Evolutionary conservation across 1,284 basidiomycete species (phyloP).

Genomic region (Bondarzewia mesenterica): DNA sequence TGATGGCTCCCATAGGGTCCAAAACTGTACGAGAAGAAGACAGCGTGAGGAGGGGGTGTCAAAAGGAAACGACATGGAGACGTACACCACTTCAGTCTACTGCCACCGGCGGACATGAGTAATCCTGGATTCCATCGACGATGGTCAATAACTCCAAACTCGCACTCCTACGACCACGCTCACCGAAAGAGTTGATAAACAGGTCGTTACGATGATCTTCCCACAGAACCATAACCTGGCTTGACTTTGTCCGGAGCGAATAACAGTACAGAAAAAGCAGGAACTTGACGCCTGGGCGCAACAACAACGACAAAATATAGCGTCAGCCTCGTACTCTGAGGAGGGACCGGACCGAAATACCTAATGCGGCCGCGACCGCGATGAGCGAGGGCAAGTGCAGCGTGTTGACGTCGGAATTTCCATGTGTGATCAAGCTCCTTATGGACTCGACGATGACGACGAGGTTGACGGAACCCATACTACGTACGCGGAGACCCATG

Average conservation of each 20-base stretch:
- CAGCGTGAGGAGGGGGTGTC: slow-evolving; percentile 2
- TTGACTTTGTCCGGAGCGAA: slow-evolving; percentile 70
- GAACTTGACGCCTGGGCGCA: slow-evolving; percentile 66
- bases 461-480: slow-evolving; percentile 82
- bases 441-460: slow-evolving; percentile 83
- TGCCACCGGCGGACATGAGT: slow-evolving; percentile 85
- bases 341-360: too few species aligned
- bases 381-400: slow-evolving; percentile 81
- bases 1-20: slow-evolving; percentile 75
- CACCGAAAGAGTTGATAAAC: slow-evolving; percentile 75
- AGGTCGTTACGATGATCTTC: slow-evolving; percentile 93
- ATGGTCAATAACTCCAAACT: background rate
- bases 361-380: slow-evolving; percentile 76
- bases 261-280: slow-evolving; percentile 83
- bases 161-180: slow-evolving; percentile 10
- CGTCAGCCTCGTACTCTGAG: too few species aligned
- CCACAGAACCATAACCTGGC: slow-evolving; percentile 91
- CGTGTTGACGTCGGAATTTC: slow-evolving; percentile 45
- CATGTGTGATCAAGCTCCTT: slow-evolving; percentile 56
- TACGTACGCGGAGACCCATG: slow-evolving; percentile 20
- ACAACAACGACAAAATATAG: too few species aligned
- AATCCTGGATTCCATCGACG: slow-evolving; percentile 44
- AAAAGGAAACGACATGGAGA: background rate
- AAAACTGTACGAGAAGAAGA: slow-evolving; percentile 37
- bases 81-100: slow-evolving; percentile 80